These are phyloP conservation scores for Cryptococcus depauperatus DNA, from an alignment of 1,284 basidiomycete genomes.

Conservation along the genomic window DNA sequence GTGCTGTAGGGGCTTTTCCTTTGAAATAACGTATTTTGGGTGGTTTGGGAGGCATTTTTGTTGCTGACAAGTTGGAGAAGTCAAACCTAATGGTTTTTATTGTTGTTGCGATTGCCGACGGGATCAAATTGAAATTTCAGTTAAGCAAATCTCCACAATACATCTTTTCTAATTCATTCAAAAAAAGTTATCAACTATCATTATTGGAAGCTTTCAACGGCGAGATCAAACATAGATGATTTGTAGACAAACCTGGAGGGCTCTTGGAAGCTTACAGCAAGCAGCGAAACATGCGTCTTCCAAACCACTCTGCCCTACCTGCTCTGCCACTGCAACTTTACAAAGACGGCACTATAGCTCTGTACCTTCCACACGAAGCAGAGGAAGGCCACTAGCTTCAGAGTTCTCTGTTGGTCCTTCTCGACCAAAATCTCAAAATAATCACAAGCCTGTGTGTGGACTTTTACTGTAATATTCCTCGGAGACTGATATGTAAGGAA, in stretches of 20 bases:
- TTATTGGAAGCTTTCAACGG: background rate
- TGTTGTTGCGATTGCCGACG: background rate
- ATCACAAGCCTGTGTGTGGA: no score
- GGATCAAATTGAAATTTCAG: conserved; percentile 11
- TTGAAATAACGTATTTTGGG: conserved; percentile 38
- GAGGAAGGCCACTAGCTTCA: no score
- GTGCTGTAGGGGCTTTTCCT: conserved; percentile 35
- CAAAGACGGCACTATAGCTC: background rate
- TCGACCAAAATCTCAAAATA: no score
- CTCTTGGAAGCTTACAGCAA: background rate
- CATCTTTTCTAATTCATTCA: background rate
- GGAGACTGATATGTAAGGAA: no score
- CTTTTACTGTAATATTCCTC: no score
- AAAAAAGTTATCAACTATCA: background rate
- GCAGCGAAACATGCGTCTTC: background rate
- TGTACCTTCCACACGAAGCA: background rate
- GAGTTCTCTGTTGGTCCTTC: no score
- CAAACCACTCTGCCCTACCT: background rate
- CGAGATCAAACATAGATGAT: background rate
- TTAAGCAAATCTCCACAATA: background rate
- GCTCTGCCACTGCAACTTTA: background rate
- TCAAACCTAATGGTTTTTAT: background rate
- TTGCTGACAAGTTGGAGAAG: background rate
- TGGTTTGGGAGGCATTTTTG: conserved; percentile 11
- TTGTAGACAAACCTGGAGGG: background rate